Conservation (phyloP, 2,329 filamentous ascomycete genomes). For the Daldinia eschscholtzii region DNA sequence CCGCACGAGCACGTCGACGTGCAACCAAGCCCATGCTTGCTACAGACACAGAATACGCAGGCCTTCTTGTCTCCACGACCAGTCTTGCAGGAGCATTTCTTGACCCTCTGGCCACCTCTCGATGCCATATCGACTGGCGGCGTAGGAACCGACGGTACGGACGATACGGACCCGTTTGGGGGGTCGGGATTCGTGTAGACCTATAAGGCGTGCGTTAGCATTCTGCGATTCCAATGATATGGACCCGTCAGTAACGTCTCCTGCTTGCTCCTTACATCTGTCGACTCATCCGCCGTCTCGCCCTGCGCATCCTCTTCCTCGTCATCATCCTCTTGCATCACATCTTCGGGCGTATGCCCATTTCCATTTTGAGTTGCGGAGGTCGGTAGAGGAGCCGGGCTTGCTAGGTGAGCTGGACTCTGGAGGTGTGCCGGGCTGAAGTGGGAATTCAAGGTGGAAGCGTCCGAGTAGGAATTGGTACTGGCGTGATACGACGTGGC, state of each 20-base stretch:
- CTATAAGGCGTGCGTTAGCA: slow-evolving; percentile 38
- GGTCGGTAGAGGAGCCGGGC: slow-evolving; percentile 47
- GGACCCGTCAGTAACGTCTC: not conserved
- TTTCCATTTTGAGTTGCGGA: slow-evolving; percentile 48
- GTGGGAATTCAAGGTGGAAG: slow-evolving; percentile 47
- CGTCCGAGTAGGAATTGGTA: slow-evolving; percentile 49
- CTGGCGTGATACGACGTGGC: slow-evolving; percentile 46
- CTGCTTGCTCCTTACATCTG: slow-evolving; percentile 46
- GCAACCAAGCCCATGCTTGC: slow-evolving; percentile 51
- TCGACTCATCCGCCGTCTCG: slow-evolving; percentile 51
- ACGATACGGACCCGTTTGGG: slow-evolving; percentile 38
- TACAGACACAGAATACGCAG: slow-evolving; percentile 52
- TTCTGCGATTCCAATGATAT: not conserved
- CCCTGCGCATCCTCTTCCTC: slow-evolving; percentile 52
- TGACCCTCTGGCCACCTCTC: slow-evolving; percentile 45
- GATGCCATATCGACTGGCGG: slow-evolving; percentile 46
- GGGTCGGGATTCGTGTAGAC: slow-evolving; percentile 48
- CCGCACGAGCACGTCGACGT: slow-evolving; percentile 50
- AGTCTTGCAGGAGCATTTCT: slow-evolving; percentile 52
- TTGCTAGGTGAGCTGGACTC: slow-evolving; percentile 40
- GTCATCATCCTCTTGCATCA: slow-evolving; percentile 46
- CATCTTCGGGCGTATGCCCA: slow-evolving; percentile 47
- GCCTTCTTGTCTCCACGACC: slow-evolving; percentile 53
- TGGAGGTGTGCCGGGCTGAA: slow-evolving; percentile 43
- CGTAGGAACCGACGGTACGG: slow-evolving; percentile 41